Base-by-base conservation (phyloP, 192 early-diverging fungal species). In the Diversispora epigaea region DNA sequence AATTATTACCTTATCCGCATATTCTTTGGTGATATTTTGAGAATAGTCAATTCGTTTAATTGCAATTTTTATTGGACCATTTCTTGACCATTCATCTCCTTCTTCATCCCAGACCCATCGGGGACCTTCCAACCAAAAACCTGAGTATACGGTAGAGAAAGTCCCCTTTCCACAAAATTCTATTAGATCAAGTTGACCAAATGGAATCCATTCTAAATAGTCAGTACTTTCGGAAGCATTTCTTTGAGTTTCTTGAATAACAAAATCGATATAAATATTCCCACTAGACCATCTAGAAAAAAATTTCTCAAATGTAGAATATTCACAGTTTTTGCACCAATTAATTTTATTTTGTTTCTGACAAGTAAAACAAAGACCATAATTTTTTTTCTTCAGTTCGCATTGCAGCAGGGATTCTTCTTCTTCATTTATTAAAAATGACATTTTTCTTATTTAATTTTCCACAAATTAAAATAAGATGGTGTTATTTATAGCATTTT, bases 231-330 rank as follows among this genome's bases (percentile, higher is more conserved):
- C 17, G 10, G 3, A n/a, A 5, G 67, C 11, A 6, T 54, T 54
- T 4, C 22, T 15, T 25, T 69, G 67, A 4, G 67, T 69, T 14
- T 52, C 5, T 39, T 69, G 4, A 10, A 69, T 52, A 6, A 69
- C 14, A 17, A 14, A 3, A 15, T 69, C 50, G 4, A 69, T 54
- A 4, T 47, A 7, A 0, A 32, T 10, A n/a, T 50, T 69, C 14
- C 67, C 67, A 54, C 67, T 69, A 19, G 46, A 4, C 67, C 67
- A 69, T 8, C 7, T 32, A 39, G 45, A 50, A 32, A 69, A 69
- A 11, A 0, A 0, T n/a, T 49, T 21, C 7, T 52, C 12, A 69
- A 69, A 54, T 3, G 4, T 14, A 14, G 17, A 10, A 52, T 4
- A 11, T 10, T 69, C 46, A 49, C 67, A 69, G 6, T 7, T 0